A percentile compares a stretch with the other conserved stretches of the same genome.
Evolutionary conservation across 306 rosid species (phyloP).

Genomic region (Cucumis hystrix): DNA sequence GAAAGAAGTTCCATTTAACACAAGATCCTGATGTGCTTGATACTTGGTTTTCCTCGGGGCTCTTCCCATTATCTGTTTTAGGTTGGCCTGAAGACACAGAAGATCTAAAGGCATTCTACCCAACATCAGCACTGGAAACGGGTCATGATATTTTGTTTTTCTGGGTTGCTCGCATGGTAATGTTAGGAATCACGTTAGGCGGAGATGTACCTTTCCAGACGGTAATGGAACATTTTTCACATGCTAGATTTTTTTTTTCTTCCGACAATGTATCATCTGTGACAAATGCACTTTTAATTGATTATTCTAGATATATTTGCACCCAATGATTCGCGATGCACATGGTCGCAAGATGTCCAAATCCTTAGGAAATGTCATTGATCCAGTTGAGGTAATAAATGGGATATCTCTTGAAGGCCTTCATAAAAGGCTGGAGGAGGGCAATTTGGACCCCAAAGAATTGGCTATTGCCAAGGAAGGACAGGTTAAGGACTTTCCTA

Average conservation of each 20-base stretch:
- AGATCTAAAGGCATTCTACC: constrained; percentile 79
- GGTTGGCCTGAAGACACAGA: constrained; percentile 93
- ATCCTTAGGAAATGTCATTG: constrained; percentile 93
- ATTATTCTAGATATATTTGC: constrained; percentile 67
- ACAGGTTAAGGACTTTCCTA: constrained; percentile 80
- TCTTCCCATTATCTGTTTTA: constrained; percentile 76
- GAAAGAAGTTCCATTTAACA: constrained; percentile 46
- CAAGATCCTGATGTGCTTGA: constrained; percentile 97
- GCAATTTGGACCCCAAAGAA: constrained; percentile 84
- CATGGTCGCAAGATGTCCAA: constrained; percentile 98
- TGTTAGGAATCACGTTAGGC: constrained; percentile 79
- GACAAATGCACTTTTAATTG: constrained; percentile 5
- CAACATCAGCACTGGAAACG: constrained; percentile 93
- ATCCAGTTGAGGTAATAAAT: constrained; percentile 84
- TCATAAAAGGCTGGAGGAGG: constrained; percentile 70
- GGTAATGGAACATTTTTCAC: constrained; percentile 24
- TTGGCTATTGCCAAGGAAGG: constrained; percentile 67
- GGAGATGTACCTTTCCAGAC: constrained; percentile 67
- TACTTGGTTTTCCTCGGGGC: constrained; percentile 97
- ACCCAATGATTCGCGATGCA: constrained; percentile 98
- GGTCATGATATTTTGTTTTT: constrained; percentile 93
- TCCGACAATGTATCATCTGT: background rate
- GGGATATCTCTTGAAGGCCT: constrained; percentile 75
- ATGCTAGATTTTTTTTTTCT: background rate
- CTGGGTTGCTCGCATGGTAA: constrained; percentile 99